phyloP scores from a whole-genome alignment of 2,329 filamentous ascomycete species.

The Claviceps sp. region DNA sequence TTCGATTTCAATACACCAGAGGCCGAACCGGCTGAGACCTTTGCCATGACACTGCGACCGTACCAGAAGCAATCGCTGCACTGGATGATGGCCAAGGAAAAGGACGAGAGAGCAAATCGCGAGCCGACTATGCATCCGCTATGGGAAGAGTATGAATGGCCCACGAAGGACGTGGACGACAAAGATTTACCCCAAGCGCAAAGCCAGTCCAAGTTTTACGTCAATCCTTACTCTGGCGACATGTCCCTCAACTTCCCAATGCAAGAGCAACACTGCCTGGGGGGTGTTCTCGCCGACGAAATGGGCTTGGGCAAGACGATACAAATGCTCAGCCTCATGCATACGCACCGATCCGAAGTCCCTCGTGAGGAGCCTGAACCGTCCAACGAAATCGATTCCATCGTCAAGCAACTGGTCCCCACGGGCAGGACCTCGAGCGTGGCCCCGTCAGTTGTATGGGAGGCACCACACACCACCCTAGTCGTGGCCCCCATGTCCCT shows the following conservation, averaged over 20 bases:
- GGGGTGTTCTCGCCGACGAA: conserved; percentile 86
- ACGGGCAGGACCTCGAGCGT: conserved; percentile 32
- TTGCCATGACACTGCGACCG: conserved; percentile 69
- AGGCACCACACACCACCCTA: conserved; percentile 78
- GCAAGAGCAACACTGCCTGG: conserved; percentile 88
- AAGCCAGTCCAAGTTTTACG: conserved; percentile 66
- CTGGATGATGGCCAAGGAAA: conserved; percentile 96
- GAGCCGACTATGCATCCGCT: conserved; percentile 86
- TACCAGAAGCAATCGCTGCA: conserved; percentile 93
- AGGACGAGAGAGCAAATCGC: conserved; percentile 55
- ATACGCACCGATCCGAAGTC: conserved; percentile 59
- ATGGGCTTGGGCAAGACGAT: conserved; percentile 99
- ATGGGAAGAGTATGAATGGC: conserved; percentile 95
- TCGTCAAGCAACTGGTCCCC: conserved; percentile 42
- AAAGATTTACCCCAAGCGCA: conserved; percentile 53
- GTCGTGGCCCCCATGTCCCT: conserved; percentile 96
- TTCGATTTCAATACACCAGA: conserved; percentile 91
- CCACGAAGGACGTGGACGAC: conserved; percentile 74
- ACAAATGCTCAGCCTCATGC: conserved; percentile 90
- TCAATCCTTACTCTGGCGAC: conserved; percentile 95
- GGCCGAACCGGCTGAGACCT: conserved; percentile 69
- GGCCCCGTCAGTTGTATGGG: conserved; percentile 41
- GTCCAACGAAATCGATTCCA: conserved; percentile 18
- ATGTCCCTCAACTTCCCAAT: conserved; percentile 81
- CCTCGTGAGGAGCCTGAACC: conserved; percentile 23